A percentile compares a stretch with the other conserved stretches of the same genome.
These are phyloP conservation scores for Calophaca sinica DNA, from an alignment of 306 rosid genomes.

Conservation along the genomic window DNA sequence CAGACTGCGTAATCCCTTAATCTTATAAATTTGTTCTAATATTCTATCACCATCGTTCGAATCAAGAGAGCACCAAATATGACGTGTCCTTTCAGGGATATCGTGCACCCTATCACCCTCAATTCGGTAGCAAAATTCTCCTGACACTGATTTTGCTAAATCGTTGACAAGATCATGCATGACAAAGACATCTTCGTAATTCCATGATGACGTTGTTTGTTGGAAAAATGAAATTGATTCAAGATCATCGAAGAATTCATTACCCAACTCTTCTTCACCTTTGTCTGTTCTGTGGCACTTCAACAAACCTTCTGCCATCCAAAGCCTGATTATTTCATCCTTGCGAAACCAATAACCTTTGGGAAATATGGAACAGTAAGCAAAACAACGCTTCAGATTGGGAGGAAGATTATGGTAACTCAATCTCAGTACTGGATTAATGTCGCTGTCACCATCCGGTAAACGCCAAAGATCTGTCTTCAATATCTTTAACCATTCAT, in stretches of 20 bases:
- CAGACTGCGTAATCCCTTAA: conserved; percentile 1
- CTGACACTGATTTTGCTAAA: conserved; percentile 50
- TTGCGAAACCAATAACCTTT: too few relatives aligned
- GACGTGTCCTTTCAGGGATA: conserved; percentile 15
- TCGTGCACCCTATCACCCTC: not conserved
- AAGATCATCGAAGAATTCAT: conserved; percentile 47
- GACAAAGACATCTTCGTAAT: not conserved
- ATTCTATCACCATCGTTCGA: accelerated
- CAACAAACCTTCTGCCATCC: conserved; percentile 43
- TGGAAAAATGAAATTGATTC: conserved; percentile 55
- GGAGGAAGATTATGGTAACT: too few relatives aligned
- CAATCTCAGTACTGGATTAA: not conserved
- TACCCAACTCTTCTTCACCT: conserved; percentile 50
- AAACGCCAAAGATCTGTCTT: conserved; percentile 46
- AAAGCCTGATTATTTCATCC: not conserved
- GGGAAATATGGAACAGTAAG: too few relatives aligned
- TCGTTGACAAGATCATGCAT: conserved; percentile 63
- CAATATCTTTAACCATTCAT: conserved; percentile 38
- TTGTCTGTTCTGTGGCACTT: not conserved
- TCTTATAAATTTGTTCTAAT: not conserved
- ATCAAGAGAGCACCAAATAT: not conserved
- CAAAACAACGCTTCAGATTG: too few relatives aligned
- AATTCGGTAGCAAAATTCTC: conserved; percentile 26
- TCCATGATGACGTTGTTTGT: too few relatives aligned
- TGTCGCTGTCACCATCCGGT: conserved; percentile 25